Evolutionary conservation across 352 stramenopile species (phyloP).

Genomic region (Globisporangium ultimum): DNA sequence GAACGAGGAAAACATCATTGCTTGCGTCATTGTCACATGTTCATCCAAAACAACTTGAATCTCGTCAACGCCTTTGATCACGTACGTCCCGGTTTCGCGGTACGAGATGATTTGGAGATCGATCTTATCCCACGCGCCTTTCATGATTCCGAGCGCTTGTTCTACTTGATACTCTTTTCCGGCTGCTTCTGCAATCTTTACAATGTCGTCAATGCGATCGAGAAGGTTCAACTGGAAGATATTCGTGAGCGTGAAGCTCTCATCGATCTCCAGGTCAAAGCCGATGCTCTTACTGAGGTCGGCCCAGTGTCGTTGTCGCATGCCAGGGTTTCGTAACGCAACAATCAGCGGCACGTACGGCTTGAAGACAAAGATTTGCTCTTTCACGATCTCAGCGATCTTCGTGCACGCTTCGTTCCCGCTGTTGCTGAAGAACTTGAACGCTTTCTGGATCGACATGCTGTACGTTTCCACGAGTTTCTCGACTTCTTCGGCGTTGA

Average conservation of each 20-base stretch:
- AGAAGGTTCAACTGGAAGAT: conserved; percentile 84
- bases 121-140: conserved; percentile 87
- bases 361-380: conserved; percentile 92
- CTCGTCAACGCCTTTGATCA: conserved; percentile 94
- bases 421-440: conserved; percentile 91
- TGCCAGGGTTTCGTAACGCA: conserved; percentile 89
- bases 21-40: conserved; percentile 95
- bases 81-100: conserved; percentile 92
- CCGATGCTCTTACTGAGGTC: conserved; percentile 84
- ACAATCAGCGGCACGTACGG: conserved; percentile 92
- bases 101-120: conserved; percentile 90
- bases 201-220: conserved; percentile 88
- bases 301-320: conserved; percentile 93
- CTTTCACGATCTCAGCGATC: conserved; percentile 90
- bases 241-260: conserved; percentile 84
- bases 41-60: conserved; percentile 94
- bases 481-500: conserved; percentile 92
- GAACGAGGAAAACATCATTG: conserved; percentile 96
- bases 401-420: conserved; percentile 85
- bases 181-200: conserved; percentile 90
- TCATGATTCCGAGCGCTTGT: conserved; percentile 91
- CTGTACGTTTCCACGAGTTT: conserved; percentile 85
- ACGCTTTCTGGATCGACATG: conserved; percentile 87
- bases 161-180: conserved; percentile 96
- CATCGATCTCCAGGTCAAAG: conserved; percentile 86